phyloP scores from a whole-genome alignment of 2,329 filamentous ascomycete species.

The Cercospora sesami region DNA sequence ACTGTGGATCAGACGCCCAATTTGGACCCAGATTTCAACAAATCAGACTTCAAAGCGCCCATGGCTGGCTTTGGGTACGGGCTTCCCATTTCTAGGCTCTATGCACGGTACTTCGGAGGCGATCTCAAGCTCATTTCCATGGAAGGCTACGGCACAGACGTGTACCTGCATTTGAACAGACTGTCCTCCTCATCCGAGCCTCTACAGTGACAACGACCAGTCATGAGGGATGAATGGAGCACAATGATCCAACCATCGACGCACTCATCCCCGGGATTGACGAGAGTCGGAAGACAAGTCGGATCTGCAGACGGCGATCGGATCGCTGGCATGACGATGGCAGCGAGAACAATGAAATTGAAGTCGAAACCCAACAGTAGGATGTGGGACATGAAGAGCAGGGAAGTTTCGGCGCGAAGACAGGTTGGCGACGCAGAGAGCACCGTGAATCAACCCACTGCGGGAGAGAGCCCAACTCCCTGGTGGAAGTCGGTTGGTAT shows the following conservation, averaged over 20 bases:
- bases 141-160: constrained; percentile 99
- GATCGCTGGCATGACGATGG: constrained; percentile 49
- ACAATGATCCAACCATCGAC: constrained; percentile 19
- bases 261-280: constrained; percentile 54
- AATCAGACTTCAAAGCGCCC: constrained; percentile 97
- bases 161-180: constrained; percentile 95
- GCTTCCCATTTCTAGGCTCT: constrained; percentile 86
- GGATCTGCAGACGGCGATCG: constrained; percentile 41
- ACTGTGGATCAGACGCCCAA: constrained; percentile 95
- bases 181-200: constrained; percentile 94
- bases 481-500: constrained; percentile 54
- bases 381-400: constrained; percentile 28
- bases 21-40: constrained; percentile 95
- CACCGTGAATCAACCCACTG: constrained; percentile 61
- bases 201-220: constrained; percentile 86
- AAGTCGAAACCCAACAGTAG: constrained; percentile 58
- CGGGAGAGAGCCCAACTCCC: constrained; percentile 26
- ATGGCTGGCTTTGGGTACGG: constrained; percentile 99
- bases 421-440: constrained; percentile 87
- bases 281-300: constrained; percentile 40
- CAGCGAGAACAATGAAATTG: constrained; percentile 61
- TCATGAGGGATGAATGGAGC: constrained; percentile 73
- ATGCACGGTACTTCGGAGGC: constrained; percentile 95
- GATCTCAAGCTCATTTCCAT: constrained; percentile 98
- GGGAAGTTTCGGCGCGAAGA: constrained; percentile 78